Conservation (phyloP, 768 basidiomycete species). For the Leccinum longicurvipes region DNA sequence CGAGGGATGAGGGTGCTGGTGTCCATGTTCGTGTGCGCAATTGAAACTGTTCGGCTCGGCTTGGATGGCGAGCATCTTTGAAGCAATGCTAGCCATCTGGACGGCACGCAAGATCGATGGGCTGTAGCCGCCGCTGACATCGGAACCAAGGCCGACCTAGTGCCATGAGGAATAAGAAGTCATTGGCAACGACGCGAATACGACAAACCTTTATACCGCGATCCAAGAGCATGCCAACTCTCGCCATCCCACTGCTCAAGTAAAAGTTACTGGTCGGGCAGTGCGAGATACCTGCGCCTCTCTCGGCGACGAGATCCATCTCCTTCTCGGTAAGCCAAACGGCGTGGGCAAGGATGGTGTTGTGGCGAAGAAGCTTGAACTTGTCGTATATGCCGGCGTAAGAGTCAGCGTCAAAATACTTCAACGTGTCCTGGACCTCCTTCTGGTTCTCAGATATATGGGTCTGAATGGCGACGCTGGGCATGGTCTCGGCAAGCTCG, state of each 20-base stretch:
- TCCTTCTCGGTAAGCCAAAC: conserved; percentile 76
- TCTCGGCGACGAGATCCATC: conserved; percentile 62
- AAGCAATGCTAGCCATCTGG: conserved; percentile 73
- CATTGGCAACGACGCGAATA: neutral
- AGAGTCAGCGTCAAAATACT: conserved; percentile 62
- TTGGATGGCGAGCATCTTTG: conserved; percentile 69
- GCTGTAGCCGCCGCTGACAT: conserved; percentile 85
- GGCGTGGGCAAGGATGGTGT: conserved; percentile 87
- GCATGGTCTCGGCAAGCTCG: conserved; percentile 52
- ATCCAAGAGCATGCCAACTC: conserved; percentile 77
- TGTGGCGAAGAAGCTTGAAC: conserved; percentile 67
- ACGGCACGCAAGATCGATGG: conserved; percentile 75
- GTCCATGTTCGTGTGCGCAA: neutral
- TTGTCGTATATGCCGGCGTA: conserved; percentile 85
- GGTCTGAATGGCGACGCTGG: conserved; percentile 78
- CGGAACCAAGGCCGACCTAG: conserved; percentile 93
- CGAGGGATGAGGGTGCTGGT: neutral
- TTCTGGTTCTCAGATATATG: conserved; percentile 83
- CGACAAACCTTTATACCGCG: conserved; percentile 73
- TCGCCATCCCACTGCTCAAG: conserved; percentile 79
- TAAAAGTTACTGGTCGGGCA: conserved; percentile 96
- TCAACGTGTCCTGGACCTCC: conserved; percentile 65
- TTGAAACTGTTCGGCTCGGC: conserved; percentile 13
- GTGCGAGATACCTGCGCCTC: conserved; percentile 78
- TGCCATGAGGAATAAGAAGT: conserved; percentile 1